A percentile compares a stretch with the other conserved stretches of the same genome.
phyloP scores from a whole-genome alignment of 176 grass and related monocot species.

The Melocanna baccifera region DNA sequence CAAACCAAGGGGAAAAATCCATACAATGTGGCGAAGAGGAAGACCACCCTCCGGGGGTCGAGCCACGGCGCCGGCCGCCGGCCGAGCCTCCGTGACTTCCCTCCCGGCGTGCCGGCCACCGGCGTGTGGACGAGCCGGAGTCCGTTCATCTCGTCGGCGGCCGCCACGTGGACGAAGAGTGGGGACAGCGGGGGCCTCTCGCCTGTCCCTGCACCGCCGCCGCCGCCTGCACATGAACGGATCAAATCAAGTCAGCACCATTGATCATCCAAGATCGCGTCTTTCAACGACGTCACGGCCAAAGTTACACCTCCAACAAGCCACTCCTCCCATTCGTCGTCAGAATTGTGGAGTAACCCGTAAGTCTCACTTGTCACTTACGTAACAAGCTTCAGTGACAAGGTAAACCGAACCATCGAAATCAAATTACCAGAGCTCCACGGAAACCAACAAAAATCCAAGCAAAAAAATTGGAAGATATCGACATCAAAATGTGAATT shows the following conservation, averaged over 20 bases:
- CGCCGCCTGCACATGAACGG: slow-evolving; percentile 4
- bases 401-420: background rate
- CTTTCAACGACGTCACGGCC: background rate
- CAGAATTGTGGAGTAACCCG: background rate
- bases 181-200: slow-evolving; percentile 42
- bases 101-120: slow-evolving; percentile 42
- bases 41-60: slow-evolving; percentile 68
- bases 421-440: background rate
- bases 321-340: background rate
- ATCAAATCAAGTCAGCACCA: background rate
- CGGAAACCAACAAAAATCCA: background rate
- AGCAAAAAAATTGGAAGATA: background rate
- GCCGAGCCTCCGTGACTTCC: slow-evolving; percentile 54
- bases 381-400: background rate
- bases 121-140: slow-evolving; percentile 47
- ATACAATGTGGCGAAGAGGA: slow-evolving; percentile 94
- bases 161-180: slow-evolving; percentile 54
- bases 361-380: background rate
- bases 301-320: background rate
- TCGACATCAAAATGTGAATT: background rate
- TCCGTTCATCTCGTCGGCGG: slow-evolving; percentile 38
- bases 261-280: background rate
- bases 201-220: background rate
- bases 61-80: slow-evolving; percentile 68
- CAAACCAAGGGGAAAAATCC: background rate